phyloP scores from a whole-genome alignment of 345 rosid species.

The Linum trigynum region DNA sequence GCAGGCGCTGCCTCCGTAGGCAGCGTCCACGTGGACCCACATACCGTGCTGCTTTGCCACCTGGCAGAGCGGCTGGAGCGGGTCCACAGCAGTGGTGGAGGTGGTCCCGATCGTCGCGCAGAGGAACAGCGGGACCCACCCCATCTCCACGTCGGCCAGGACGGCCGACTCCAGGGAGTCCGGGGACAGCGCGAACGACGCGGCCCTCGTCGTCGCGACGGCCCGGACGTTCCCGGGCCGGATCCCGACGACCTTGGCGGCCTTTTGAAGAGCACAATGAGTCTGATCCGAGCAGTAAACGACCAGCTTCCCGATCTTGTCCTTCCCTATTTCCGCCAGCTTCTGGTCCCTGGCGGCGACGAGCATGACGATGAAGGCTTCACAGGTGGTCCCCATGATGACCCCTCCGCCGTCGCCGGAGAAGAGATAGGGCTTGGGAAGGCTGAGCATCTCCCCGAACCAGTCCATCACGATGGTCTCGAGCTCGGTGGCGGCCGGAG shows the following conservation, averaged over 20 bases:
- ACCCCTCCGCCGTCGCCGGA: slow-evolving; percentile 16
- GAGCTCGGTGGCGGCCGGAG: slow-evolving; percentile 26
- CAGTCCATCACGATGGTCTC: slow-evolving; percentile 13
- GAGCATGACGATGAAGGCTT: slow-evolving; percentile 12
- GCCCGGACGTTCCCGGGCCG: slow-evolving; percentile 14
- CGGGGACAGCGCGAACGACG: slow-evolving; percentile 18
- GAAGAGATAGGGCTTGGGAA: slow-evolving; percentile 13
- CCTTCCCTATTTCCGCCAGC: not conserved
- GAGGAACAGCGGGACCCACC: slow-evolving; percentile 20
- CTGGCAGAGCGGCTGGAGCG: slow-evolving; percentile 13
- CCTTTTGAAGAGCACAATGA: slow-evolving; percentile 14
- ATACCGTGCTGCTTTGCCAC: slow-evolving; percentile 15
- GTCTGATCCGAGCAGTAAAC: slow-evolving; percentile 10
- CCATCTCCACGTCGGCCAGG: slow-evolving; percentile 14
- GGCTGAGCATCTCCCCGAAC: slow-evolving; percentile 11
- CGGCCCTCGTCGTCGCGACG: slow-evolving; percentile 16
- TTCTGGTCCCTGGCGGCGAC: slow-evolving; percentile 15
- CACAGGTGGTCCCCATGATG: slow-evolving; percentile 16
- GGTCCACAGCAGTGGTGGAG: slow-evolving; percentile 20
- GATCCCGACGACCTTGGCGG: slow-evolving; percentile 16
- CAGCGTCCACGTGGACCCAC: slow-evolving; percentile 35
- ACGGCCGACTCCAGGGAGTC: slow-evolving; percentile 1
- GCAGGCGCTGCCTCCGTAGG: slow-evolving; percentile 25
- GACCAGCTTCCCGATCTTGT: slow-evolving; percentile 11
- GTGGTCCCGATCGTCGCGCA: slow-evolving; percentile 28